A percentile compares a stretch with the other conserved stretches of the same genome.
These are phyloP conservation scores for Penicillium sp. DNA, from an alignment of 2,329 filamentous ascomycete species.

Conservation along the genomic window DNA sequence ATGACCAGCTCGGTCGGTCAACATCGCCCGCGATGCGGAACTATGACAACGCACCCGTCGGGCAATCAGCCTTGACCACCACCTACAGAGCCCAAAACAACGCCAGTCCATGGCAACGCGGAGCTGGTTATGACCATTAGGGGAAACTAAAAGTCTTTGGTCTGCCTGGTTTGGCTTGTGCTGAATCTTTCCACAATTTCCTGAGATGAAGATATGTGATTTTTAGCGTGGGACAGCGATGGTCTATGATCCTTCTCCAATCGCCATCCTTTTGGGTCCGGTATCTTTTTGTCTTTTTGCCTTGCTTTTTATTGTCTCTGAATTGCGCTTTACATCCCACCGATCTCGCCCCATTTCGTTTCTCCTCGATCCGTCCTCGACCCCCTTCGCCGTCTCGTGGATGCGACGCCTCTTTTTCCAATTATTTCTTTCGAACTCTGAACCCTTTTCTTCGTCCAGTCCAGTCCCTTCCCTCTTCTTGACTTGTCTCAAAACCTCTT, in stretches of 20 bases:
- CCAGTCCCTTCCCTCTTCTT: not conserved
- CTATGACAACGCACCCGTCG: slow-evolving; percentile 34
- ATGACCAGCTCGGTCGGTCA: slow-evolving; percentile 30
- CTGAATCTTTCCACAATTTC: slow-evolving; percentile 21
- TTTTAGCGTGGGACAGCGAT: slow-evolving; percentile 32
- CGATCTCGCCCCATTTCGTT: no score
- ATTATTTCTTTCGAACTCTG: not conserved
- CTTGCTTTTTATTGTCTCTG: slow-evolving; percentile 10
- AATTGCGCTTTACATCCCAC: slow-evolving; percentile 11
- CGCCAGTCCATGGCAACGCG: slow-evolving; percentile 63
- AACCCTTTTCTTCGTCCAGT: not conserved
- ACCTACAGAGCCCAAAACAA: slow-evolving; percentile 51
- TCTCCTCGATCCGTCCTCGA: no score
- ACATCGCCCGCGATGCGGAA: slow-evolving; percentile 36
- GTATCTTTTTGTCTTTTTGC: slow-evolving; percentile 20
- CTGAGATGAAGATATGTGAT: slow-evolving; percentile 41
- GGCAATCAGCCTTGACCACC: slow-evolving; percentile 28
- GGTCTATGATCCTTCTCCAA: slow-evolving; percentile 25
- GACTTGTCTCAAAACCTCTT: not conserved
- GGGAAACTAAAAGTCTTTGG: slow-evolving; percentile 5
- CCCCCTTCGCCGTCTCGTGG: no score
- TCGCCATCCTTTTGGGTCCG: slow-evolving; percentile 20
- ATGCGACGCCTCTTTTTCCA: no score
- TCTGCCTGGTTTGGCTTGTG: slow-evolving; percentile 18
- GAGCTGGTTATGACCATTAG: slow-evolving; percentile 62